phyloP scores from a whole-genome alignment of 257 asterid genomes.

The Hygrophila difformis region DNA sequence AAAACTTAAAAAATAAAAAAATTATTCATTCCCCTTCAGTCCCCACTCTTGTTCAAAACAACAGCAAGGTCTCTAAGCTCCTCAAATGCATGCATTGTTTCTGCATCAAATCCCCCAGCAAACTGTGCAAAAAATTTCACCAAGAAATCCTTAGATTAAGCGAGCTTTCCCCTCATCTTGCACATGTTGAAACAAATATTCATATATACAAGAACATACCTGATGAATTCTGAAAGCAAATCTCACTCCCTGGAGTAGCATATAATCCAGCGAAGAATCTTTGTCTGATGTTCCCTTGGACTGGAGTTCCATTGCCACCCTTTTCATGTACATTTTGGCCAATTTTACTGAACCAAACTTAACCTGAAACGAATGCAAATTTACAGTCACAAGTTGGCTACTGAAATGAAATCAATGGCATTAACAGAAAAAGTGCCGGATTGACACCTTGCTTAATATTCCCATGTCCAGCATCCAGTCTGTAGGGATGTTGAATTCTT shows the following conservation, averaged over 20 bases:
- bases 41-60: conserved; percentile 50
- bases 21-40: conserved; percentile 1
- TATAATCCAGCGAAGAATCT: conserved; percentile 79
- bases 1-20: not conserved
- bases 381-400: too few species aligned
- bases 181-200: too few species aligned
- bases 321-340: conserved; percentile 82
- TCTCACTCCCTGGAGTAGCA: conserved; percentile 89
- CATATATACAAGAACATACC: conserved; percentile 27
- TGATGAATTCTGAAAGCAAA: conserved; percentile 95
- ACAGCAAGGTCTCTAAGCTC: conserved; percentile 80
- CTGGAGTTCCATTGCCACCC: conserved; percentile 85
- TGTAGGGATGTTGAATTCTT: conserved; percentile 70
- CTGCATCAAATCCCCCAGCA: conserved; percentile 96
- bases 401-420: too few species aligned
- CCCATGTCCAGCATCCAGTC: conserved; percentile 88
- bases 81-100: conserved; percentile 92
- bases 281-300: conserved; percentile 61
- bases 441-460: conserved; percentile 56
- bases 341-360: conserved; percentile 75
- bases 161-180: not conserved
- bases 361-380: conserved; percentile 38
- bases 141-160: not conserved
- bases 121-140: conserved; percentile 39
- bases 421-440: too few species aligned